phyloP scores from a whole-genome alignment of 2,329 filamentous ascomycete genomes.

The Corynespora cassiicola region DNA sequence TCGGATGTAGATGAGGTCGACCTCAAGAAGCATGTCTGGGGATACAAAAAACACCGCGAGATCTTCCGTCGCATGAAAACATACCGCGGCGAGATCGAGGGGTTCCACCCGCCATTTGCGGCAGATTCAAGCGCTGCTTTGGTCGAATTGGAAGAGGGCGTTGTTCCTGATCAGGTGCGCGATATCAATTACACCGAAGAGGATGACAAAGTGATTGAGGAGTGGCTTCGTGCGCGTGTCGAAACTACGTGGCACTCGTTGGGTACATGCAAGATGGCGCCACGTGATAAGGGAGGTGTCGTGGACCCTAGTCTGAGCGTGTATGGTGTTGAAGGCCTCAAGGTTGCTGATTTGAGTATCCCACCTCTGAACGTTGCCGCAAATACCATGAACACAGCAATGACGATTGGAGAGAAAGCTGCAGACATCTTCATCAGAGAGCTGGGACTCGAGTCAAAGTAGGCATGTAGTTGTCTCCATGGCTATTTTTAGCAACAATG shows the following conservation, averaged over 20 bases:
- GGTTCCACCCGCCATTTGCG: conserved; percentile 47
- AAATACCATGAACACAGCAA: conserved; percentile 33
- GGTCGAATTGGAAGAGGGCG: conserved; percentile 35
- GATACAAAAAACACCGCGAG: conserved; percentile 70
- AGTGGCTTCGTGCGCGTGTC: conserved; percentile 47
- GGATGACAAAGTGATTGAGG: conserved; percentile 57
- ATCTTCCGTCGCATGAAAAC: conserved; percentile 62
- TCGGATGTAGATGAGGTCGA: conserved; percentile 63
- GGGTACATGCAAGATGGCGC: conserved; percentile 39
- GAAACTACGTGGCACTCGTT: conserved; percentile 47
- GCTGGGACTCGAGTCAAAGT: conserved; percentile 31
- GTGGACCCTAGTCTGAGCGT: conserved; percentile 25
- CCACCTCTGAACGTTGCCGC: conserved; percentile 23
- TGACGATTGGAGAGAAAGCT: conserved; percentile 26
- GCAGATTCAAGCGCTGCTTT: conserved; percentile 54
- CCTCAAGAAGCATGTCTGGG: conserved; percentile 65
- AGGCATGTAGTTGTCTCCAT: too few relatives aligned
- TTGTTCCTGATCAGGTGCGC: conserved; percentile 28
- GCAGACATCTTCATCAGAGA: conserved; percentile 37
- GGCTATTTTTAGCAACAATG: too few relatives aligned
- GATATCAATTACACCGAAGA: conserved; percentile 58
- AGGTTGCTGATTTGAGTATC: conserved; percentile 29
- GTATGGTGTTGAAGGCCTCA: conserved; percentile 25
- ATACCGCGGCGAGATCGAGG: conserved; percentile 53
- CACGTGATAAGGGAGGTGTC: conserved; percentile 26